phyloP scores from a whole-genome alignment of 352 stramenopile species.

The Phytopythium helicoides region DNA sequence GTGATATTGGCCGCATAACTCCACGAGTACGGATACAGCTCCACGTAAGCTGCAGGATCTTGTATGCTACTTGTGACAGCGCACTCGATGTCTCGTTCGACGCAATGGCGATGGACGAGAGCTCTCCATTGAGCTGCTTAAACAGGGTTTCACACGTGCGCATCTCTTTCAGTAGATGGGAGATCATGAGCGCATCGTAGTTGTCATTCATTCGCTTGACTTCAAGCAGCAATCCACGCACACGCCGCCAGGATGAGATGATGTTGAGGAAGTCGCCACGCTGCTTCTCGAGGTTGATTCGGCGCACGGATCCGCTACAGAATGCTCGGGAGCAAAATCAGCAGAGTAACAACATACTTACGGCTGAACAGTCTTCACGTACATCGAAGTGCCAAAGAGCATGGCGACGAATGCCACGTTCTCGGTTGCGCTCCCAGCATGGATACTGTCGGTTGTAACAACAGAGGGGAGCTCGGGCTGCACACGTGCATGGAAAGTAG shows the following conservation, averaged over 20 bases:
- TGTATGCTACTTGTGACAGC: conserved; percentile 66
- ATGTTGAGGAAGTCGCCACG: conserved; percentile 62
- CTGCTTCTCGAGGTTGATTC: conserved; percentile 63
- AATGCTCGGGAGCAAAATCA: not conserved
- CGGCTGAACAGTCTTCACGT: no score
- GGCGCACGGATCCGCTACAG: conserved; percentile 40
- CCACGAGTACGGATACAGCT: conserved; percentile 39
- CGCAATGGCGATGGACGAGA: conserved; percentile 55
- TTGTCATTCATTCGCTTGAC: conserved; percentile 76
- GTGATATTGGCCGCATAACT: conserved; percentile 7
- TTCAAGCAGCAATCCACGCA: conserved; percentile 52
- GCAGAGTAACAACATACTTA: no score
- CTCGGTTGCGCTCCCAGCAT: conserved; percentile 52
- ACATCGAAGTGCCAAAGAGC: conserved; percentile 72
- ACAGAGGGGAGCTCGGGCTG: conserved; percentile 64
- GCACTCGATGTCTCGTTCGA: conserved; percentile 74
- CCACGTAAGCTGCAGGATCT: conserved; percentile 67
- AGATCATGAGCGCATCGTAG: conserved; percentile 67
- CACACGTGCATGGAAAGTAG: conserved; percentile 61
- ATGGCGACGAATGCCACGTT: conserved; percentile 81
- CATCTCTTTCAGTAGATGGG: conserved; percentile 81
- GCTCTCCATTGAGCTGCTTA: conserved; percentile 68
- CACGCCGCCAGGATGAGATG: conserved; percentile 73
- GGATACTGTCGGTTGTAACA: conserved; percentile 71
- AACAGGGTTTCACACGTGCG: conserved; percentile 72